Evolutionary conservation across 345 rosid genomes (phyloP).

Genomic region (Carallia brachiata): DNA sequence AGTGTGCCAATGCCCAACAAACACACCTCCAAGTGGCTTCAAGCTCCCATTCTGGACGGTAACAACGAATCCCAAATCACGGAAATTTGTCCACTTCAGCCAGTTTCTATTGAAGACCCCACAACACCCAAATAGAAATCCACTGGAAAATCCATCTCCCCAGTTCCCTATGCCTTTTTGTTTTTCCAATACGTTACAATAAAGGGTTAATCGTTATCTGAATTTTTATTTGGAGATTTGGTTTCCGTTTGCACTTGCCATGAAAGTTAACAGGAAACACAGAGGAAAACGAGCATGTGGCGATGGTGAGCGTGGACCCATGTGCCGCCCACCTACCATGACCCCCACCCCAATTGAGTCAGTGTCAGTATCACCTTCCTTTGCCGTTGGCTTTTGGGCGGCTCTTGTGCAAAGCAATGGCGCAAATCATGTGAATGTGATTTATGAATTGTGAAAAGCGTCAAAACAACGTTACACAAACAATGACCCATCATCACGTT

Average conservation of each 20-base stretch:
- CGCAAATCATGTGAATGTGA: constrained; percentile 29
- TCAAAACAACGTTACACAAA: not conserved
- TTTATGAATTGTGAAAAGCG: not conserved
- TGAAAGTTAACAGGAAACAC: constrained; percentile 15
- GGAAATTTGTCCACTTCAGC: constrained; percentile 24
- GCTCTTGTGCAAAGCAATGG: constrained; percentile 15
- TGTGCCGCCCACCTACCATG: constrained; percentile 38
- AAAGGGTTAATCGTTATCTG: not conserved
- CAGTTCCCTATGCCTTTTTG: constrained; percentile 20
- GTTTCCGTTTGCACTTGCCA: not conserved
- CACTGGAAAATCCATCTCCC: constrained; percentile 1
- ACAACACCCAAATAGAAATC: not conserved
- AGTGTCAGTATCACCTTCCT: not conserved
- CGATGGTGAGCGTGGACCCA: constrained; percentile 24
- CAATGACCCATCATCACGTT: too few species aligned
- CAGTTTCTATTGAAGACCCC: constrained; percentile 6
- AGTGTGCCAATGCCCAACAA: not conserved
- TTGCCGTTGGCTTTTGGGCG: not conserved
- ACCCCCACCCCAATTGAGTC: not conserved
- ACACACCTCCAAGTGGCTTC: not conserved
- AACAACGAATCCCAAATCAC: constrained; percentile 37
- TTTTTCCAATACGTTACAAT: not conserved
- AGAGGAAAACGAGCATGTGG: not conserved
- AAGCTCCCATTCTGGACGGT: constrained; percentile 19
- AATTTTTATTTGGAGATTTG: not conserved